Evolutionary conservation across 2,329 filamentous ascomycete genomes (phyloP).

Genomic region (Colletotrichum musicola): DNA sequence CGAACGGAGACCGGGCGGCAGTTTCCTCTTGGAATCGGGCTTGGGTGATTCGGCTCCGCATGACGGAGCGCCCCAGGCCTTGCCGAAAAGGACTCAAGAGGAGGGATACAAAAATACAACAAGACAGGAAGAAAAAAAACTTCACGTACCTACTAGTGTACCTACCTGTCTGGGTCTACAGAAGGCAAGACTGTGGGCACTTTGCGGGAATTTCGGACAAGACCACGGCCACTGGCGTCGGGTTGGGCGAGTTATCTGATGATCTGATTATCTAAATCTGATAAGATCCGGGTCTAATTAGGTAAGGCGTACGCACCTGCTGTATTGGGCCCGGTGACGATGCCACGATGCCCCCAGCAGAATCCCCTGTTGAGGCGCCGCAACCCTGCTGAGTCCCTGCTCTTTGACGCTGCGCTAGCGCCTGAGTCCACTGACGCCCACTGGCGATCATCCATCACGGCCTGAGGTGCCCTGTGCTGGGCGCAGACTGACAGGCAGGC

Average conservation of each 20-base stretch:
- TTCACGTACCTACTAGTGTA: neutral
- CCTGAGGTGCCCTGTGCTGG: no score
- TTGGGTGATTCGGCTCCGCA: neutral
- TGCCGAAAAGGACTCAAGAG: neutral
- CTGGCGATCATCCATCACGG: slow-evolving; percentile 17
- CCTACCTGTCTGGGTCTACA: no score
- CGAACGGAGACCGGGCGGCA: neutral
- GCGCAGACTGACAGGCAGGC: neutral
- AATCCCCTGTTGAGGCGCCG: slow-evolving; percentile 3
- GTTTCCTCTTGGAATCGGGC: neutral
- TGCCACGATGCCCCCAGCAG: slow-evolving; percentile 28
- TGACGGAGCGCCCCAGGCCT: neutral
- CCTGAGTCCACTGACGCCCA: slow-evolving; percentile 20
- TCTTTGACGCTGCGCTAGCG: slow-evolving; percentile 9
- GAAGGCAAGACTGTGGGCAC: slow-evolving; percentile 2
- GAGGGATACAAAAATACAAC: neutral
- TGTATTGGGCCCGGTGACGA: slow-evolving; percentile 23
- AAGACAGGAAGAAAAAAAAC: neutral
- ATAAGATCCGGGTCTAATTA: slow-evolving; percentile 36
- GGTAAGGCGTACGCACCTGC: slow-evolving; percentile 36
- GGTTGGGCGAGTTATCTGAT: slow-evolving; percentile 38
- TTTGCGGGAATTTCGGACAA: slow-evolving; percentile 16
- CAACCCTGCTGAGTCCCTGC: slow-evolving; percentile 15
- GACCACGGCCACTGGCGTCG: neutral
- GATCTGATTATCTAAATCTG: slow-evolving; percentile 43